phyloP scores from a whole-genome alignment of 805 yeast species.

The Candida dajiaensis region DNA sequence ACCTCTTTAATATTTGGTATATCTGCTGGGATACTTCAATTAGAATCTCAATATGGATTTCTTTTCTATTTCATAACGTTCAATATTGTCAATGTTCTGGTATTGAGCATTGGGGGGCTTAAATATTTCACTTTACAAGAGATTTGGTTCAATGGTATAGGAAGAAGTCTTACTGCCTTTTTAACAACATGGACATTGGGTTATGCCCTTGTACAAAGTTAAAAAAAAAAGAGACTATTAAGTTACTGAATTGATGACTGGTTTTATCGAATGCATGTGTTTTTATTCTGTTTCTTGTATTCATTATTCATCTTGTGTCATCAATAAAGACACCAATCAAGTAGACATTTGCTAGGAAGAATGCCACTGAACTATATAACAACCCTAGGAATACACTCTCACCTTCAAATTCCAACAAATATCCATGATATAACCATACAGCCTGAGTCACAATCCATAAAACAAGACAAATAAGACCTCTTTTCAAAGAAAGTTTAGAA shows the following conservation, averaged over 20 bases:
- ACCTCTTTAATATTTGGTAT: slow-evolving; percentile 20
- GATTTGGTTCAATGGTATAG: slow-evolving; percentile 11
- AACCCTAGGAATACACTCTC: slow-evolving; percentile 54
- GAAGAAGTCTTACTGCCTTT: slow-evolving; percentile 17
- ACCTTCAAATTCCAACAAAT: slow-evolving; percentile 76
- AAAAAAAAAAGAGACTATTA: not conserved
- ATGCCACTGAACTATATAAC: slow-evolving; percentile 46
- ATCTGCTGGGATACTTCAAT: slow-evolving; percentile 20
- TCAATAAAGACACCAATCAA: slow-evolving; percentile 51
- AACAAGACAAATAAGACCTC: slow-evolving; percentile 36
- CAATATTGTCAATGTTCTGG: not conserved
- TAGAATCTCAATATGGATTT: slow-evolving; percentile 21
- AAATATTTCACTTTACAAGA: slow-evolving; percentile 1
- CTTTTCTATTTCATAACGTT: slow-evolving; percentile 4
- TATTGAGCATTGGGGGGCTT: slow-evolving; percentile 5
- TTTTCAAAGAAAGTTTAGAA: slow-evolving; percentile 30
- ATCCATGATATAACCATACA: slow-evolving; percentile 75
- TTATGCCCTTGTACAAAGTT: slow-evolving; percentile 20
- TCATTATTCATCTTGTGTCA: slow-evolving; percentile 26
- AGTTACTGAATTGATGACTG: not conserved
- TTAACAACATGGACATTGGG: slow-evolving; percentile 22
- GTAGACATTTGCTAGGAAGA: slow-evolving; percentile 59
- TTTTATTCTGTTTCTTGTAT: not conserved
- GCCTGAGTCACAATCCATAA: slow-evolving; percentile 74
- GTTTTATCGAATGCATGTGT: not conserved